Evolutionary conservation across 176 grass and related monocot genomes (phyloP).

Genomic region (Typha latifolia): DNA sequence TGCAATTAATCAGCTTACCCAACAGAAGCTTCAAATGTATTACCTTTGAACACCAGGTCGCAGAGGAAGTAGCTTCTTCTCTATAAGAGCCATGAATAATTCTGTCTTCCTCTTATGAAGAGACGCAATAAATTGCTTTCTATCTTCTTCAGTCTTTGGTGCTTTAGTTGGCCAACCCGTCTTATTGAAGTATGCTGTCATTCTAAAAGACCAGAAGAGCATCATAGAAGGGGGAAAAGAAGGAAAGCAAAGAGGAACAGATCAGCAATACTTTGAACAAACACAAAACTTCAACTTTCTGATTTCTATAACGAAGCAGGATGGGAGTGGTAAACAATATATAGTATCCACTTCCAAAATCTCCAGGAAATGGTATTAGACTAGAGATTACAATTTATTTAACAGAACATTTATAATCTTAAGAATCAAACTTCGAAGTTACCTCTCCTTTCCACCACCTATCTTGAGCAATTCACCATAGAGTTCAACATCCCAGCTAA

Average conservation of each 20-base stretch:
- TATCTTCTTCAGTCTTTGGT: constrained; percentile 66
- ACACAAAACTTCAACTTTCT: too few species aligned
- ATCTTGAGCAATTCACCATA: constrained; percentile 96
- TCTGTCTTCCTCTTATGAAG: constrained; percentile 97
- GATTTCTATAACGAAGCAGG: background rate
- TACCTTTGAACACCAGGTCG: constrained; percentile 95
- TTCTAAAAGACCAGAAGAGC: constrained; percentile 33
- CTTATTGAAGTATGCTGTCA: constrained; percentile 96
- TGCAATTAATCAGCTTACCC: constrained; percentile 19
- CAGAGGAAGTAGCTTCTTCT: constrained; percentile 94
- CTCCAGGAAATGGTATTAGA: background rate
- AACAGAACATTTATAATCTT: too few species aligned
- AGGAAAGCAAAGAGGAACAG: too few species aligned
- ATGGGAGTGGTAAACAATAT: too few species aligned
- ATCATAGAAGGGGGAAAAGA: background rate
- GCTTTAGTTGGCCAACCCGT: constrained; percentile 70
- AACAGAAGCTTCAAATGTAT: constrained; percentile 25
- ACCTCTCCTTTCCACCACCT: constrained; percentile 97
- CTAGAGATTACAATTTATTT: too few species aligned
- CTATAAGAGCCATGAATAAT: constrained; percentile 86
- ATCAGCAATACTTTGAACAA: too few species aligned
- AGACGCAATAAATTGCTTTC: constrained; percentile 77
- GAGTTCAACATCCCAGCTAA: constrained; percentile 73
- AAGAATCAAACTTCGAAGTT: background rate
- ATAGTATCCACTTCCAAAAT: background rate